Evolutionary conservation across 306 rosid genomes (phyloP), one percentile per base, ranked within the genome.

Genomic region (Ormosia emarginata): DNA sequence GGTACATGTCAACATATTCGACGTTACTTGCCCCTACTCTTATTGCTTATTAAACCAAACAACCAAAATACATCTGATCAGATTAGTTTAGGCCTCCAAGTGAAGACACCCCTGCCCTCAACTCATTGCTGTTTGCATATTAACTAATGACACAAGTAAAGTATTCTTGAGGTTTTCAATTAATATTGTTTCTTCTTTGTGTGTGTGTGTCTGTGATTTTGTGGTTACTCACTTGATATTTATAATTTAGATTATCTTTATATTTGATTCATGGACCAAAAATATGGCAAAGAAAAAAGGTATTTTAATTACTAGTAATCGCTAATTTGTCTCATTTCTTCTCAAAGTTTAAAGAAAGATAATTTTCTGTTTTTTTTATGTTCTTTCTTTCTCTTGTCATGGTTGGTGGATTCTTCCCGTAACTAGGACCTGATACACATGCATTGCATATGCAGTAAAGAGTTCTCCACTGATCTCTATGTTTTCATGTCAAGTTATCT

Each of bases 1-100:
- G 75, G 64, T n/a, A 52, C 61, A 67, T 44, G n/a, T 49, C 59
- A 76, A 61, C 55, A 44, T 44, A 64, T 44, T 65, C 71, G 71
- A 71, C 67, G 59, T 64, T 57, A 32, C 78, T 70, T 50, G 65
- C 43, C 50, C 43, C 9, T 17, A 81, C 5, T 33, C 37, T 37
- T 65, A 18, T 12, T 67, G 74, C 32, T 77, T 70, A 34, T 70
- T 53, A 64, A n/a, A 33, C 71, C 69, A 10, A 40, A 47, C 33
- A 59, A 29, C 74, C 59, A 70, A 56, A 57, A 71, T 65, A 4
- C 59, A 71, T 63, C 76, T 59, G 43, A 57, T 24, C 50, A n/a
- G 17, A 81, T 32, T 62, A 41, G 24, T 53, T 69, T 76, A 9
- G 47, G 57, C 65, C 58, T 68, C 62, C 80, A 36, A 32, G 50